Percentiles rank a stretch among this genome's conserved stretches.
phyloP scores from a whole-genome alignment of 768 basidiomycete species.

The Phanerochaete sordida region DNA sequence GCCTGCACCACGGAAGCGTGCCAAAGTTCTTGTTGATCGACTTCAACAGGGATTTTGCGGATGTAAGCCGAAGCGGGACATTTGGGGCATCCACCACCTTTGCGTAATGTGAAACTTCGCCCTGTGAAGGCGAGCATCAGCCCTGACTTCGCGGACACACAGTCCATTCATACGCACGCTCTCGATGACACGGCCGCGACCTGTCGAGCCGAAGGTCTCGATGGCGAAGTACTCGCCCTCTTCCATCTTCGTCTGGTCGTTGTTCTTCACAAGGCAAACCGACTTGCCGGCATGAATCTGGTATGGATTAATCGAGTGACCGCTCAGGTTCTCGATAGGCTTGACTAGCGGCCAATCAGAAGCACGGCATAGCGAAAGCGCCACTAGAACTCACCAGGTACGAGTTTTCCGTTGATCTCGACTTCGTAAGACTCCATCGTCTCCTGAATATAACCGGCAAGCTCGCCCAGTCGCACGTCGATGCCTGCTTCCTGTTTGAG shows the following conservation, averaged over 20 bases:
- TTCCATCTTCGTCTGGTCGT: constrained; percentile 95
- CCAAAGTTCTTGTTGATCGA: constrained; percentile 92
- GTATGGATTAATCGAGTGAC: constrained; percentile 88
- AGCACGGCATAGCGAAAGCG: not conserved
- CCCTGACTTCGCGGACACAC: not conserved
- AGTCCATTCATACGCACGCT: constrained; percentile 40
- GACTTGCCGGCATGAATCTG: constrained; percentile 95
- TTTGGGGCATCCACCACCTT: constrained; percentile 64
- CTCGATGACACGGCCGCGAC: constrained; percentile 84
- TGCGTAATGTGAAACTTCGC: constrained; percentile 94
- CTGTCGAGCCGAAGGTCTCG: constrained; percentile 98
- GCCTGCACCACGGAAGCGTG: constrained; percentile 90
- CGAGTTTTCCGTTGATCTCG: constrained; percentile 78
- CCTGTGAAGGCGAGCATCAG: constrained; percentile 39
- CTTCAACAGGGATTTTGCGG: constrained; percentile 82
- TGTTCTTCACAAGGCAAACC: constrained; percentile 83
- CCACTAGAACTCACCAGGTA: constrained; percentile 56
- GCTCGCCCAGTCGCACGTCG: constrained; percentile 89
- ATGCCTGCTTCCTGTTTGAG: constrained; percentile 85
- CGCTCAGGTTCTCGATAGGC: constrained; percentile 89
- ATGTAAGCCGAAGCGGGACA: constrained; percentile 75
- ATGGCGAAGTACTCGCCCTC: constrained; percentile 99
- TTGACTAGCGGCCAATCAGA: constrained; percentile 57
- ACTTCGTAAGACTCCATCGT: constrained; percentile 99
- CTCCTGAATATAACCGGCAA: constrained; percentile 91